Percentiles rank a stretch among this genome's conserved stretches.
These are phyloP conservation scores for Tetrapisispora pingtungensis DNA, from an alignment of 805 yeast species.

Conservation along the genomic window DNA sequence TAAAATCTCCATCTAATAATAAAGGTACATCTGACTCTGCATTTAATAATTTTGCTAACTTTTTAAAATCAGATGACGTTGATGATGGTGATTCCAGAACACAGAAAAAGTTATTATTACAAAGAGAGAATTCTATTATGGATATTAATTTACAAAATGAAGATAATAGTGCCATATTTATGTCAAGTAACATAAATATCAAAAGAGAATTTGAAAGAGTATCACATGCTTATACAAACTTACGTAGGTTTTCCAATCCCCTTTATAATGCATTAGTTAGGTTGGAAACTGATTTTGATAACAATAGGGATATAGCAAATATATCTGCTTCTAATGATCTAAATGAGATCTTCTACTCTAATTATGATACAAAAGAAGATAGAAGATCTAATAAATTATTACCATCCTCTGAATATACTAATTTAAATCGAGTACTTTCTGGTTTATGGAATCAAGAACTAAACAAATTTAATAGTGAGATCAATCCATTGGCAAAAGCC, in stretches of 20 bases:
- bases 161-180: conserved; percentile 20
- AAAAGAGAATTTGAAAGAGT: conserved; percentile 72
- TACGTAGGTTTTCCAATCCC: conserved; percentile 63
- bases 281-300: conserved; percentile 22
- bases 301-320: background rate
- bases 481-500: conserved; percentile 15
- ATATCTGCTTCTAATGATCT: background rate
- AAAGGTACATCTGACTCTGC: background rate
- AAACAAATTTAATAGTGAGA: conserved; percentile 17
- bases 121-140: conserved; percentile 60
- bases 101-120: conserved; percentile 77
- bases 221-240: conserved; percentile 61
- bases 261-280: conserved; percentile 52
- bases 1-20: background rate
- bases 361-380: background rate
- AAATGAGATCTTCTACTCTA: background rate
- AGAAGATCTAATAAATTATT: conserved; percentile 4
- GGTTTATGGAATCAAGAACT: conserved; percentile 27
- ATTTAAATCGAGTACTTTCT: conserved; percentile 18
- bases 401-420: conserved; percentile 14
- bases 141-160: conserved; percentile 36
- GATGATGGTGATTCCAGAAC: conserved; percentile 55
- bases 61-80: conserved; percentile 30
- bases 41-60: conserved; percentile 33
- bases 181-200: conserved; percentile 44